Percentiles rank a stretch among this genome's conserved stretches.
phyloP scores from a whole-genome alignment of 768 basidiomycete genomes.

The Stropharia rugosoannulata region DNA sequence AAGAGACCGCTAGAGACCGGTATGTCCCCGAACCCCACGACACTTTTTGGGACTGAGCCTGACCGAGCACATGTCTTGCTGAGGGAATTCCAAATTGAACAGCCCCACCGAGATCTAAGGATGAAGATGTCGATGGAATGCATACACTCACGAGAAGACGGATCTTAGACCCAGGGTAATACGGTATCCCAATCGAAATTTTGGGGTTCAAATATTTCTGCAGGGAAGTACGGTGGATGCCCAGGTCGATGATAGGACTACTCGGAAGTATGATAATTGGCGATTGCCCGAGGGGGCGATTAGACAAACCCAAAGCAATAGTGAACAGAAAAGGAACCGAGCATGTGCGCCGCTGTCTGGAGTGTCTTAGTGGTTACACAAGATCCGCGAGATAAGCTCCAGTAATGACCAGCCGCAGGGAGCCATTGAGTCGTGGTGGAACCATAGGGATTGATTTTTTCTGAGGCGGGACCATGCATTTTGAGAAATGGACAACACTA shows the following conservation, averaged over 20 bases:
- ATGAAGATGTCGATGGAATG: neutral
- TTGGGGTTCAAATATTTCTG: neutral
- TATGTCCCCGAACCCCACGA: too few species aligned
- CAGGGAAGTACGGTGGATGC: neutral
- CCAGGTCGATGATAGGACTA: neutral
- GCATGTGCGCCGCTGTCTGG: neutral
- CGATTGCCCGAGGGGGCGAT: neutral
- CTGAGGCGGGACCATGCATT: too few species aligned
- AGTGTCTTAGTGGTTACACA: too few species aligned
- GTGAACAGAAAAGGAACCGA: neutral
- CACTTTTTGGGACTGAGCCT: too few species aligned
- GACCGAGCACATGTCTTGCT: neutral
- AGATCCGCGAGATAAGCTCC: too few species aligned
- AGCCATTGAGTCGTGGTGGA: too few species aligned
- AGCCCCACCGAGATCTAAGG: neutral
- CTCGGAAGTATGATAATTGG: neutral
- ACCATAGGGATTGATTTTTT: too few species aligned
- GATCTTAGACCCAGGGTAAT: neutral
- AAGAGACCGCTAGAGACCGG: neutral
- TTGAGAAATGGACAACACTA: too few species aligned
- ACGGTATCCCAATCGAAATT: neutral
- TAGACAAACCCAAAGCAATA: neutral
- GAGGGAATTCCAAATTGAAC: neutral
- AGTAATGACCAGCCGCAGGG: too few species aligned
- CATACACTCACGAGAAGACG: neutral